Evolutionary conservation across 192 early-diverging fungal genomes (phyloP).

Genomic region (Entrophospora sp.): DNA sequence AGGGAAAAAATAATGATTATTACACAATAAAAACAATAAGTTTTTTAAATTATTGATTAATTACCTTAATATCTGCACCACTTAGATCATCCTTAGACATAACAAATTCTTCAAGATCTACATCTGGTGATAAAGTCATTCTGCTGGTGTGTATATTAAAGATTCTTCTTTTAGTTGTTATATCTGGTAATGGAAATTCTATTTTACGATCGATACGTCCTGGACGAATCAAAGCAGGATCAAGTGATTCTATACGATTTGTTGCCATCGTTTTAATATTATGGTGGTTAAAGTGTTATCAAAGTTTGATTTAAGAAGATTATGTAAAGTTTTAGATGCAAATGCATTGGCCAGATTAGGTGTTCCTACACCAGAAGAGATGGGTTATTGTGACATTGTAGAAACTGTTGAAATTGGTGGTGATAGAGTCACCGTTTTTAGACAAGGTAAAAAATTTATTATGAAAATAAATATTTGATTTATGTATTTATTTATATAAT

Average conservation of each 20-base stretch:
- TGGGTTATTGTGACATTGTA: slow-evolving; percentile 96
- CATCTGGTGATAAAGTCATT: slow-evolving; percentile 93
- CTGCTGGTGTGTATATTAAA: slow-evolving; percentile 89
- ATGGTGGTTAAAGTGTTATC: slow-evolving; percentile 83
- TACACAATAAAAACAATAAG: slow-evolving; percentile 98
- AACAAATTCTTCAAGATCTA: slow-evolving; percentile 96
- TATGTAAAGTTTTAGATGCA: slow-evolving; percentile 89
- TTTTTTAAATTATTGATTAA: too few species aligned
- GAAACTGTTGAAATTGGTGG: slow-evolving; percentile 95
- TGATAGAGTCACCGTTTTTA: slow-evolving; percentile 95
- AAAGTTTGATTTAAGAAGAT: slow-evolving; percentile 93
- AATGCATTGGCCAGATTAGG: slow-evolving; percentile 88
- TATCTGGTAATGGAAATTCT: too few species aligned
- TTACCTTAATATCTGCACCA: too few species aligned
- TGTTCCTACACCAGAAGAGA: slow-evolving; percentile 90
- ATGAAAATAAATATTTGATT: too few species aligned
- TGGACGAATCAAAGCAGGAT: slow-evolving; percentile 93
- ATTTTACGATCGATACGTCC: slow-evolving; percentile 95
- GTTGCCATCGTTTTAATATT: slow-evolving; percentile 95
- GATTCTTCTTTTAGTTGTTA: slow-evolving; percentile 93
- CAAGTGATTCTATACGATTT: too few species aligned
- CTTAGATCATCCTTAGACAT: too few species aligned
- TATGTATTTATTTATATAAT: too few species aligned
- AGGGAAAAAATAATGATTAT: slow-evolving; percentile 83
- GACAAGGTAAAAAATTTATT: too few species aligned